Conservation (phyloP, 306 rosid genomes). For the Malus fusca region DNA sequence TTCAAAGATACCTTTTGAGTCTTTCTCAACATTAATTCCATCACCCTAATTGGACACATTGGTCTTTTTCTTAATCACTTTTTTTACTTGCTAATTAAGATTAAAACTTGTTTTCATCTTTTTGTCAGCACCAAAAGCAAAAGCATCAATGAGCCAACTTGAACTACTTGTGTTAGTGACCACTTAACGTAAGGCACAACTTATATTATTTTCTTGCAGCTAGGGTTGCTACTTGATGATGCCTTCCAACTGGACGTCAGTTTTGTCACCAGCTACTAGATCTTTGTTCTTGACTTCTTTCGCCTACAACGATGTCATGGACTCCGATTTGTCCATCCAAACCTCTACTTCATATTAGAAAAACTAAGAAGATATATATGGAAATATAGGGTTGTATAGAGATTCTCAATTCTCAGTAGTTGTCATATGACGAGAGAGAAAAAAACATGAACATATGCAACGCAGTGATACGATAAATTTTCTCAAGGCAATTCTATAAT, state of each 20-base stretch:
- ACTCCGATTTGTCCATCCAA: not conserved
- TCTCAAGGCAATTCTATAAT: too few species aligned
- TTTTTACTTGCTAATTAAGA: not conserved
- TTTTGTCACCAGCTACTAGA: constrained; percentile 21
- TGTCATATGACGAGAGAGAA: too few species aligned
- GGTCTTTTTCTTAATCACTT: too few species aligned
- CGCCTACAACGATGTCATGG: constrained; percentile 5
- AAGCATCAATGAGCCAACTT: not conserved
- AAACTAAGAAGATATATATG: too few species aligned
- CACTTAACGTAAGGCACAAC: not conserved
- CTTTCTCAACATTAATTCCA: not conserved
- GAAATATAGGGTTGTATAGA: too few species aligned
- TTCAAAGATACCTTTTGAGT: not conserved
- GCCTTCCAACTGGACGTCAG: not conserved
- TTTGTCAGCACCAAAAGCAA: not conserved
- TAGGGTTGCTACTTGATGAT: not conserved
- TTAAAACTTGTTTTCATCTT: not conserved
- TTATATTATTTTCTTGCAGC: too few species aligned
- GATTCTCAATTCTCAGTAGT: too few species aligned
- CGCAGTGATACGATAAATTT: too few species aligned
- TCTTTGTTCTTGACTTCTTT: constrained; percentile 19
- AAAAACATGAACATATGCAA: too few species aligned
- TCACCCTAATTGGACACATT: not conserved
- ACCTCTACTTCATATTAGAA: not conserved
- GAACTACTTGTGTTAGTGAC: not conserved